Evolutionary conservation across 257 asterid species (phyloP), one percentile per base, ranked within the genome.

Genomic region (Solanum megistacrolobum): DNA sequence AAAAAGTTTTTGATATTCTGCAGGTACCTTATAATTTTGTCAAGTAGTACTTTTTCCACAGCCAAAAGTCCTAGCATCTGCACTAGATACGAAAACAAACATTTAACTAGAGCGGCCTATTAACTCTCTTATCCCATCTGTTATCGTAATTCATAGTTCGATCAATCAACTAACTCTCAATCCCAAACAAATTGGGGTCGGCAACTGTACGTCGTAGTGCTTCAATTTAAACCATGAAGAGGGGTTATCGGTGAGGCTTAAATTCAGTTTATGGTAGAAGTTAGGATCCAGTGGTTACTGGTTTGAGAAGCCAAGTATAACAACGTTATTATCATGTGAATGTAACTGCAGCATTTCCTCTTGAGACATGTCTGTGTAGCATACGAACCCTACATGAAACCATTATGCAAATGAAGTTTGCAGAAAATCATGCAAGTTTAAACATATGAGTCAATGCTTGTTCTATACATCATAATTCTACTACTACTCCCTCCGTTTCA

Each of bases 1-100:
- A 93, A 75, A 95, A 94, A 91, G 98, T 97, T 89, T 95, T 97
- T 6, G 99, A 95, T 81, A 93, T 96, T 92, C 96, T 97, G 73
- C 99, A 95, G 98, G 99, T 97, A 94, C 5, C 66, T 81, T 48
- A 34, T 82, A 31, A 29, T 46, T 43, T 81, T 46, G 41, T 43
- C 4, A 35, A 46, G 9, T 46, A 9, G 5, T 78, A 27, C 38
- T 41, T 78, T n/a, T 78, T 32, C 62, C 35, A 25, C 20, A 43
- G 85, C 25, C 3, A 27, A 43, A 79, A 41, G 23, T 78, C 84
- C 34, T 32, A 12, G 34, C 18, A 46, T 43, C 84, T 38, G 8
- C 36, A 79, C 65, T 27, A 14, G 31, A 79, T 43, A 12, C 9
- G 32, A 69, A 71, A 71, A 9, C 16, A 43, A 43, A 7, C 31